A percentile compares a stretch with the other conserved stretches of the same genome.
Evolutionary conservation across 2,329 filamentous ascomycete species (phyloP).

Genomic region (Nigrospora oryzae): DNA sequence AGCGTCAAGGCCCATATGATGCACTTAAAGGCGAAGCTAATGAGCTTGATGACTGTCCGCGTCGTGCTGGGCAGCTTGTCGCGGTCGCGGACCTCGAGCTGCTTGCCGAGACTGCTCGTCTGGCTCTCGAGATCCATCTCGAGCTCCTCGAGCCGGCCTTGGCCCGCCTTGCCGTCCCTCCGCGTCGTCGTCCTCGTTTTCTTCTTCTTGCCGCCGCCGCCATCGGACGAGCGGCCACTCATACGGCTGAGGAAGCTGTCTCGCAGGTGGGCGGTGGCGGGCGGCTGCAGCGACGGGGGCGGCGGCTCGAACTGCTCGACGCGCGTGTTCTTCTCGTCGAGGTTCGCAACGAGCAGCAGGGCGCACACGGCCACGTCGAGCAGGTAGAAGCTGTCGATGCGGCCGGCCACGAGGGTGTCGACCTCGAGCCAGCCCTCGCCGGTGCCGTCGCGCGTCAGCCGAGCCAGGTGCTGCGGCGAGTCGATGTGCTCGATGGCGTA

Average conservation of each 20-base stretch:
- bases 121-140: conserved; percentile 59
- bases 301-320: conserved; percentile 52
- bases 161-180: conserved; percentile 13
- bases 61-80: conserved; percentile 42
- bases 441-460: conserved; percentile 51
- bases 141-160: conserved; percentile 43
- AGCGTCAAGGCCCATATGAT: conserved; percentile 51
- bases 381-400: conserved; percentile 53
- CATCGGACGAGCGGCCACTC: conserved; percentile 6
- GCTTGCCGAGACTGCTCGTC: conserved; percentile 34
- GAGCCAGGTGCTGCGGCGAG: conserved; percentile 50
- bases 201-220: conserved; percentile 16
- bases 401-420: conserved; percentile 50
- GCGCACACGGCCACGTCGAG: conserved; percentile 55
- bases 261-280: conserved; percentile 15
- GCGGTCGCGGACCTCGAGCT: conserved; percentile 27
- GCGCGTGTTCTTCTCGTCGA: conserved; percentile 41
- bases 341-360: conserved; percentile 48
- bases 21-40: conserved; percentile 47
- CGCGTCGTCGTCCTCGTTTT: conserved; percentile 17
- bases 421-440: conserved; percentile 53
- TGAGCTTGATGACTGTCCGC: conserved; percentile 39
- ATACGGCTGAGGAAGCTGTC: conserved; percentile 13
- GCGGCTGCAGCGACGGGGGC: conserved; percentile 24
- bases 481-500: conserved; percentile 60